Evolutionary conservation across 2,329 filamentous ascomycete species (phyloP), one percentile per base, ranked within the genome.

Genomic region (Grosmannia clavigera): DNA sequence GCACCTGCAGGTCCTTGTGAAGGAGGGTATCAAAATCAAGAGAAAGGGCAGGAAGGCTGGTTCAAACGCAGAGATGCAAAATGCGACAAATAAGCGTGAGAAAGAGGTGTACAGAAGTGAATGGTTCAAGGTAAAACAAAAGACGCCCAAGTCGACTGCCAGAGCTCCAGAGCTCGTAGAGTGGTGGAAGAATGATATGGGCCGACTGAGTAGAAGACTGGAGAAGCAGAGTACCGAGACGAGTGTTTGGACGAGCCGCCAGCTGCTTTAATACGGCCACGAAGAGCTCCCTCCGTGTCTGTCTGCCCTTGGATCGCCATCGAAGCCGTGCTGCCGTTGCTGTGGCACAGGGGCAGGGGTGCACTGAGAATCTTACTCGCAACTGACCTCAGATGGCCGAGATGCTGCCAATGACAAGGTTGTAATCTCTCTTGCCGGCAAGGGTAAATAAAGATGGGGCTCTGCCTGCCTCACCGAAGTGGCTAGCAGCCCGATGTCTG

Each of bases 151-250:
- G 6, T 19, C 40, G 40, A 60, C 56, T 33, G 53, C 54, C 60
- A 55, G 59, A 63, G 58, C 63, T 64, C 63, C 63, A 62, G 63
- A 64, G 63, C 60, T 59, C 60, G 9, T 55, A 55, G 57, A 14
- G 50, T 51, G 29, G 55, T 50, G 22, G 54, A 48, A 56, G 59
- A 61, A 59, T 51, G 6, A 63, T 64, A 63, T 29, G 35, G 38
- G 31, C 54, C 31, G 35, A 56, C n/a, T 11, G 35, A 16, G 35
- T 19, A 27, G 54, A 55, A 58, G 58, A 56, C 10, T 27, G 31
- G 29, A 38, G 53, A 61, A 58, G 57, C 56, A 61, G 55, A 58
- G 54, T 25, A 22, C 11, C 50, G 3, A 12, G 50, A 29, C 14
- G 16, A 29, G 46, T 52, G 60, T 19, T 57, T 53, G 50, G 60